These are phyloP conservation scores for Pleurotus sapidus DNA, from an alignment of 768 basidiomycete genomes.

Conservation along the genomic window DNA sequence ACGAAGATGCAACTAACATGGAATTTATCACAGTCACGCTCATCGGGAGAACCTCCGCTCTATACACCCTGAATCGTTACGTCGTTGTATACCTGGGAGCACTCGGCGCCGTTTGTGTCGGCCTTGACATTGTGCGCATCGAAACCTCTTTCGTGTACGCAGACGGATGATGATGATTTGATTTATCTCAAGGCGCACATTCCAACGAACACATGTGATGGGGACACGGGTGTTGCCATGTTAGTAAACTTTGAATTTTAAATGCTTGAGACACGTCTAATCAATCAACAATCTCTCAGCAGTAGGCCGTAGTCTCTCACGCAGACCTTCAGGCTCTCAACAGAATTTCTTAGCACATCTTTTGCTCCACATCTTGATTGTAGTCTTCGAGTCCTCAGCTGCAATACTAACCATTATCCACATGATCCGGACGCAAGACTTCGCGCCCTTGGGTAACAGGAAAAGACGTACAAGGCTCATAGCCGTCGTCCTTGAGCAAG, in stretches of 20 bases:
- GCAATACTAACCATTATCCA: conserved; percentile 21
- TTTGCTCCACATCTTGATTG: conserved; percentile 24
- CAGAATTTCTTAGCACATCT: conserved; percentile 14
- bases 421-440: conserved; percentile 19
- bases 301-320: neutral
- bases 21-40: neutral
- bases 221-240: conserved; percentile 11
- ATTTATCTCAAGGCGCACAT: conserved; percentile 16
- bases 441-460: conserved; percentile 15
- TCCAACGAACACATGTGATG: conserved; percentile 18
- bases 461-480: conserved; percentile 15
- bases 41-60: conserved; percentile 19
- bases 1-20: neutral
- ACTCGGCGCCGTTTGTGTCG: conserved; percentile 17
- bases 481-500: conserved; percentile 24
- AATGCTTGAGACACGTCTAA: neutral
- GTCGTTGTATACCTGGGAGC: conserved; percentile 18
- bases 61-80: conserved; percentile 16
- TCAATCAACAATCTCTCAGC: neutral
- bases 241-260: conserved; percentile 11
- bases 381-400: conserved; percentile 22
- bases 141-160: neutral
- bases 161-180: neutral
- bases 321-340: neutral
- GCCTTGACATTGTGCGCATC: conserved; percentile 20